Evolutionary conservation across 225 moss, liverwort and hornwort genomes (phyloP).

Genomic region (Pseudoscleropodium purum): DNA sequence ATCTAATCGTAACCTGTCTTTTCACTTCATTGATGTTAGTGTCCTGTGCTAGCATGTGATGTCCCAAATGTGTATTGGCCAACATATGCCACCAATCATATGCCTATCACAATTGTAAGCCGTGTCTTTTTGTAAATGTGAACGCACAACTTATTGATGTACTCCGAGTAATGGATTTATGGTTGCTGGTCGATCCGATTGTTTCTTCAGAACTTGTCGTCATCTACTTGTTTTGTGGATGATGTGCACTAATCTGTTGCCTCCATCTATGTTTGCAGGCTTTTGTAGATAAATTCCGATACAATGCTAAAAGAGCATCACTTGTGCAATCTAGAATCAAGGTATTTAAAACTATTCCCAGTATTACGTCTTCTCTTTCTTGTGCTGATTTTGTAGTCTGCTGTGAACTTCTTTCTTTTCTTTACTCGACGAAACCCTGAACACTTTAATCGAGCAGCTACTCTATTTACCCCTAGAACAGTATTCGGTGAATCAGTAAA

Average conservation of each 20-base stretch:
- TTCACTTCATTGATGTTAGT: neutral
- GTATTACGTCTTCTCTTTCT: neutral
- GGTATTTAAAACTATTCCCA: slow-evolving; percentile 25
- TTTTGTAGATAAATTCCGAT: slow-evolving; percentile 97
- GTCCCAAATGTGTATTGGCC: neutral
- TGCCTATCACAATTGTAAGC: neutral
- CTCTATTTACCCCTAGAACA: neutral
- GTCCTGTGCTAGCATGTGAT: neutral
- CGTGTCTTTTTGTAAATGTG: neutral
- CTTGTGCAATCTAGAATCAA: slow-evolving; percentile 99
- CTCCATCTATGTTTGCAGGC: slow-evolving; percentile 46
- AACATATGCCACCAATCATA: neutral
- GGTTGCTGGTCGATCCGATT: neutral
- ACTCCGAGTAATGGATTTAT: neutral
- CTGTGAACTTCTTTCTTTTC: neutral
- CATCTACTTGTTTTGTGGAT: neutral
- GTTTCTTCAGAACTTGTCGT: neutral
- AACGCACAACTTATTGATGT: neutral
- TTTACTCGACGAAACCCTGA: neutral
- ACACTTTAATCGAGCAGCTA: neutral
- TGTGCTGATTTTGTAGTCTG: neutral
- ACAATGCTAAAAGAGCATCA: slow-evolving; percentile 97
- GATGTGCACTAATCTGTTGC: slow-evolving; percentile 7
- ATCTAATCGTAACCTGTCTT: neutral
- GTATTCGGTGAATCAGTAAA: neutral